phyloP scores from a whole-genome alignment of 805 yeast genomes.

The Candida loeiensis region DNA sequence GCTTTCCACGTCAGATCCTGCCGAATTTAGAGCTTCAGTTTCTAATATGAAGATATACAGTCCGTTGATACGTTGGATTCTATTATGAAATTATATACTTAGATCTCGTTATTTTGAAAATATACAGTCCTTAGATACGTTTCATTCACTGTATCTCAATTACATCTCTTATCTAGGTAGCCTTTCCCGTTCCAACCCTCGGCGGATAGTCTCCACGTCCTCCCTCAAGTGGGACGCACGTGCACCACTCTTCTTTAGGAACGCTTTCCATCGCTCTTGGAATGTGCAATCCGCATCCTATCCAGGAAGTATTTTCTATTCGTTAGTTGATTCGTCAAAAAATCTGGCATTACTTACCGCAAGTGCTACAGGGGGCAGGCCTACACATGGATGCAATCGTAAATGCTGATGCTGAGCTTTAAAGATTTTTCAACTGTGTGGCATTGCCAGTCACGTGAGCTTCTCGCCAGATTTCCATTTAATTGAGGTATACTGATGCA shows the following conservation, averaged over 20 bases:
- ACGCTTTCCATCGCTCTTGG: slow-evolving; percentile 36
- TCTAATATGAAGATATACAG: too few species aligned
- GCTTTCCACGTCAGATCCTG: too few species aligned
- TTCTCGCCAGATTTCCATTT: too few species aligned
- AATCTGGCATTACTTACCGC: slow-evolving; percentile 8
- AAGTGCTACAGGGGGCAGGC: slow-evolving; percentile 11
- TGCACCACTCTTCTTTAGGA: slow-evolving; percentile 36
- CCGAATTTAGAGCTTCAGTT: too few species aligned
- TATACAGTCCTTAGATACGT: too few species aligned
- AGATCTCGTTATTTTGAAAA: too few species aligned
- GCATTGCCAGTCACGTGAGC: too few species aligned
- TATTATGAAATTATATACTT: too few species aligned
- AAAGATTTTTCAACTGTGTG: too few species aligned
- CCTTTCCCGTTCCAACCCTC: slow-evolving; percentile 19
- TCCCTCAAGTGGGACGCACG: slow-evolving; percentile 26
- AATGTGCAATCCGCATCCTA: slow-evolving; percentile 45
- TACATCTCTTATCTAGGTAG: background rate
- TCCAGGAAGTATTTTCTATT: slow-evolving; percentile 30
- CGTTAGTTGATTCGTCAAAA: slow-evolving; percentile 4
- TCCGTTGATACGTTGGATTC: too few species aligned
- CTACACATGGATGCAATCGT: slow-evolving; percentile 9
- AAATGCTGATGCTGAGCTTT: background rate
- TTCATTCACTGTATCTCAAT: too few species aligned
- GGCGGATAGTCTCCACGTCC: slow-evolving; percentile 34
- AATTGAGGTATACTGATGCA: too few species aligned